Evolutionary conservation across 1,284 basidiomycete genomes (phyloP), one percentile per base, ranked within the genome.

Genomic region (Austroboletus rostrupii): DNA sequence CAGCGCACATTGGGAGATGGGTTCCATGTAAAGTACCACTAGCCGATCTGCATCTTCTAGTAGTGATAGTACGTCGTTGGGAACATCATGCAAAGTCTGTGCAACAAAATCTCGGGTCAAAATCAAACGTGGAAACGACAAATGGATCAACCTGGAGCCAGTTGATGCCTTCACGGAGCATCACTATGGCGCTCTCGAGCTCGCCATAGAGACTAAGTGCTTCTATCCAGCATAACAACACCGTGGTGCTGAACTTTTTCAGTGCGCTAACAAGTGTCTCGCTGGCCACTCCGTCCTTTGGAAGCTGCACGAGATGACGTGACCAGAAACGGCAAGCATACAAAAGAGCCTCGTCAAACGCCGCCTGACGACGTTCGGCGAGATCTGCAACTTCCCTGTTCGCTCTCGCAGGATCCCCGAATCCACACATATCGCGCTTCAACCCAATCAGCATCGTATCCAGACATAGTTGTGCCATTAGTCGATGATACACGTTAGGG

Each of bases 241-340:
- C 52, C 3, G 54, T 55, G 6, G 51, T 53, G 39, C 49, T 55
- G 36, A 59, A 61, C 16, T 3, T 39, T 14, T 48, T 40, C 20
- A 60, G 13, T 0, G 49, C 52, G 29, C 11, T 23, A 11, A 56
- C 8, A 14, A 62, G 26, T 6, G 20, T 26, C 4, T 54, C 52
- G 7, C 45, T 47, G 7, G 49, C 40, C 20, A 44, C 14, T 0
- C 51, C 54, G 11, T 49, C 50, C 14, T 20, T 45, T 6, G 55
- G 47, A 7, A 64, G 50, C 20, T 43, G 57, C 2, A 48, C 38
- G 2, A 65, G 58, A 46, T 62, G 61, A 33, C 26, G 53, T 1
- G 59, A 52, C 62, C 61, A 62, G 21, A 53, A 59, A 4, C 51
- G 56, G 35, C 62, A 62, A 9, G 62, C 53, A 3, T 65, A 65